Percentiles rank a stretch among this genome's conserved stretches.
These are phyloP conservation scores for Prunus campanulata DNA, from an alignment of 306 rosid species.

Conservation along the genomic window DNA sequence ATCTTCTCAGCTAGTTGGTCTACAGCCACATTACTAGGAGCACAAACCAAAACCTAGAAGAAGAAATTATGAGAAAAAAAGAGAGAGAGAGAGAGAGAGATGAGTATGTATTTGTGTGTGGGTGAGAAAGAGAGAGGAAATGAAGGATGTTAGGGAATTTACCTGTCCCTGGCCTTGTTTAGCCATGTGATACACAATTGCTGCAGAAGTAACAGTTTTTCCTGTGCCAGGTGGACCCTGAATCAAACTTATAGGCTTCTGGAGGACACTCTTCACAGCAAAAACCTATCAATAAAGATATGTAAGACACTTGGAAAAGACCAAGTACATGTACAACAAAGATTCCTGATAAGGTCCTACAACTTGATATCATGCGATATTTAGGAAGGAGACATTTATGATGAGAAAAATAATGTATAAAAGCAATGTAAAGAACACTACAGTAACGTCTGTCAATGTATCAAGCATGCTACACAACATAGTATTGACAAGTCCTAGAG, in stretches of 20 bases:
- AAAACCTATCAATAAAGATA: slow-evolving; percentile 55
- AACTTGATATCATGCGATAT: background rate
- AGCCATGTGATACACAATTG: slow-evolving; percentile 99
- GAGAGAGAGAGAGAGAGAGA: background rate
- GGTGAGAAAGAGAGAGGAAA: background rate
- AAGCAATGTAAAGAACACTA: background rate
- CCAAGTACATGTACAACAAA: background rate
- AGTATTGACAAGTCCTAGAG: background rate
- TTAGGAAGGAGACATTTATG: background rate
- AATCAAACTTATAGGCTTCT: slow-evolving; percentile 98
- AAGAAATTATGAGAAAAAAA: background rate
- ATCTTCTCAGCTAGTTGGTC: slow-evolving; percentile 98
- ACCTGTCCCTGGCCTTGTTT: slow-evolving; percentile 99
- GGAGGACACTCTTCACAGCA: slow-evolving; percentile 98
- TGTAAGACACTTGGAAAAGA: background rate
- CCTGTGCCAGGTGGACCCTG: slow-evolving; percentile 99
- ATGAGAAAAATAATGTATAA: background rate
- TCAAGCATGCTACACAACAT: background rate
- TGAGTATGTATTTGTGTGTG: background rate
- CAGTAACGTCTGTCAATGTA: background rate
- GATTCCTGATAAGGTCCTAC: background rate
- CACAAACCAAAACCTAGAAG: slow-evolving; percentile 92
- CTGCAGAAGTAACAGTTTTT: slow-evolving; percentile 98
- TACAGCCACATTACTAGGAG: slow-evolving; percentile 98
- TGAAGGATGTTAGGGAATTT: background rate